Evolutionary conservation across 2,329 filamentous ascomycete species (phyloP).

Genomic region (Lachnellula hyalina): DNA sequence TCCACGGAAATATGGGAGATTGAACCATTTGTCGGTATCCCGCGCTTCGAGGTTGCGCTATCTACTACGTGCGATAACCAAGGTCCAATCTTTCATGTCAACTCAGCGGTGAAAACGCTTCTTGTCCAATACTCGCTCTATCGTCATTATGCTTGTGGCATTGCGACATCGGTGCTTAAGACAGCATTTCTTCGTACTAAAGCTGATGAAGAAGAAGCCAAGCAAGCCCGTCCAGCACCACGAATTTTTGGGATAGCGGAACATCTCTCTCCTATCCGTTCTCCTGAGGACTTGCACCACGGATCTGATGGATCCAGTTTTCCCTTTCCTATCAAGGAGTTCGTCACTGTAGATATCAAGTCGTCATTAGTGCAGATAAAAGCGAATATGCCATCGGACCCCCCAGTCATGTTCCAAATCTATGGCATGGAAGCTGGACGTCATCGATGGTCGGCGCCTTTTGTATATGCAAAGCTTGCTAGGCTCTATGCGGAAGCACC

Average conservation of each 20-base stretch:
- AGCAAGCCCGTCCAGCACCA: constrained; percentile 30
- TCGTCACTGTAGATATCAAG: constrained; percentile 78
- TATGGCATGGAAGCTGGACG: constrained; percentile 77
- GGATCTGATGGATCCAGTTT: constrained; percentile 23
- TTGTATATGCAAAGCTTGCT: constrained; percentile 68
- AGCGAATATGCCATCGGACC: constrained; percentile 80
- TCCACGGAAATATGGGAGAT: constrained; percentile 76
- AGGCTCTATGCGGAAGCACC: constrained; percentile 87
- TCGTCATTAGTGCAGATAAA: constrained; percentile 81
- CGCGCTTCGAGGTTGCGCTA: constrained; percentile 80
- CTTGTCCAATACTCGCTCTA: constrained; percentile 88
- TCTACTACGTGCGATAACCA: constrained; percentile 81
- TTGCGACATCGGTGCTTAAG: constrained; percentile 71
- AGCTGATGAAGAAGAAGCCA: constrained; percentile 39
- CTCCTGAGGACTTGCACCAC: constrained; percentile 21
- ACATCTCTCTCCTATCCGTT: constrained; percentile 26
- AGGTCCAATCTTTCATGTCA: constrained; percentile 82
- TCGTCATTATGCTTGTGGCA: constrained; percentile 81
- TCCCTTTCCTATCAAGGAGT: constrained; percentile 44
- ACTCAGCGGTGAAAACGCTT: constrained; percentile 73
- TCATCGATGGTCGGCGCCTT: constrained; percentile 83
- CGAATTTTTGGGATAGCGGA: constrained; percentile 10
- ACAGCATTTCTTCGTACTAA: constrained; percentile 59
- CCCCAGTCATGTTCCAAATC: constrained; percentile 85
- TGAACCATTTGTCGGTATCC: constrained; percentile 81